Conservation (phyloP, 106 monocot species). For the Dendrobium huoshanense region DNA sequence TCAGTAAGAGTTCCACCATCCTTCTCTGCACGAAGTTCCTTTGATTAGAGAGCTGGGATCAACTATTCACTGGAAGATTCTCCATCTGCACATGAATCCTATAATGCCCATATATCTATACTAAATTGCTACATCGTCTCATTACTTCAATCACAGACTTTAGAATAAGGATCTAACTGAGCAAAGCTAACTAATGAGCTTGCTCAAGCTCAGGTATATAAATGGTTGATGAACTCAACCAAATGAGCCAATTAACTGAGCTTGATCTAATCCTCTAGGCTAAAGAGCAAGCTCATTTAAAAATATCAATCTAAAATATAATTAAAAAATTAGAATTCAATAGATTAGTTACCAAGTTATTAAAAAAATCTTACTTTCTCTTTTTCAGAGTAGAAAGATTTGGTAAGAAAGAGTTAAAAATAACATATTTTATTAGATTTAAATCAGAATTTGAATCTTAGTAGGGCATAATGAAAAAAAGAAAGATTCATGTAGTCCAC, state of each 20-base stretch:
- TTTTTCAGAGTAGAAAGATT: neutral
- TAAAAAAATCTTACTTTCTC: neutral
- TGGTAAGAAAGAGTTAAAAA: too few species aligned
- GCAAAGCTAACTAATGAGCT: neutral
- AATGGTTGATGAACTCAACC: neutral
- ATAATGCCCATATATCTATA: slow-evolving; percentile 1
- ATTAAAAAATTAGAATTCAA: neutral
- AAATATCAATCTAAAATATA: neutral
- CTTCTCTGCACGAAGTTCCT: slow-evolving; percentile 28
- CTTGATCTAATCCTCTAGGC: neutral
- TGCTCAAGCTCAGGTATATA: neutral
- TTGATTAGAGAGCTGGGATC: neutral
- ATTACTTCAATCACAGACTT: neutral
- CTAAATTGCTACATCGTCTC: slow-evolving; percentile 1
- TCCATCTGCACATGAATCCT: neutral
- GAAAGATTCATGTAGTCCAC: too few species aligned
- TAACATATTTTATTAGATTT: too few species aligned
- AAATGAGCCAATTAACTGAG: neutral
- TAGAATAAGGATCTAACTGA: neutral
- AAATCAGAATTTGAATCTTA: too few species aligned
- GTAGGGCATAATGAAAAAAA: too few species aligned
- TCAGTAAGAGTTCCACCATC: slow-evolving; percentile 21
- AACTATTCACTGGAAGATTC: slow-evolving; percentile 2
- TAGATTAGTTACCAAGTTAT: neutral
- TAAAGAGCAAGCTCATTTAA: neutral